These are phyloP conservation scores for Fusarium solani-melongenae DNA, from an alignment of 2,329 filamentous ascomycete species.

Conservation along the genomic window DNA sequence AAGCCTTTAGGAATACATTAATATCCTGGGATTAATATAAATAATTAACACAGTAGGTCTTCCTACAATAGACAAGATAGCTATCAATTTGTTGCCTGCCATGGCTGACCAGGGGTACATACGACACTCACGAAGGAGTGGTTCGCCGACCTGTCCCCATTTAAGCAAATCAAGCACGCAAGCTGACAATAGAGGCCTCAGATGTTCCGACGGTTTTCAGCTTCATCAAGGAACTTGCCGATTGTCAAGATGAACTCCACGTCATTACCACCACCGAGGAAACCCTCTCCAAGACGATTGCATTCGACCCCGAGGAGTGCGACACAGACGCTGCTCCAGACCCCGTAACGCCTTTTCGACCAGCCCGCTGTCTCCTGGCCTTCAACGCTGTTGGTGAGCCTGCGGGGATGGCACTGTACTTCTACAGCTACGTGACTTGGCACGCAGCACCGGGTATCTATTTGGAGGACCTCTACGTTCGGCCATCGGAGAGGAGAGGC, in stretches of 20 bases:
- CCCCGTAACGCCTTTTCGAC: not conserved
- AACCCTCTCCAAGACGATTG: not conserved
- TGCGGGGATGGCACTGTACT: conserved; percentile 5
- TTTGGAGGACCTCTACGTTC: conserved; percentile 2
- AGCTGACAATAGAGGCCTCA: not conserved
- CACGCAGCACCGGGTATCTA: conserved; percentile 1
- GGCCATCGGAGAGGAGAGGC: not conserved
- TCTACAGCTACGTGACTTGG: conserved; percentile 3
- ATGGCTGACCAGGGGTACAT: not conserved
- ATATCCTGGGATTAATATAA: not conserved
- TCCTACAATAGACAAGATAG: not conserved
- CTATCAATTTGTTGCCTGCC: no score
- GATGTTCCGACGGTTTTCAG: not conserved
- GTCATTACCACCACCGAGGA: not conserved
- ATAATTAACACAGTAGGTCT: not conserved
- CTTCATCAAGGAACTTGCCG: not conserved
- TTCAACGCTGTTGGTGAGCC: not conserved
- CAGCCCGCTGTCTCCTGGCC: not conserved
- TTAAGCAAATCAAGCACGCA: no score
- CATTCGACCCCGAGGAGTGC: not conserved
- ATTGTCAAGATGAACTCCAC: not conserved
- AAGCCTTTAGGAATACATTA: not conserved
- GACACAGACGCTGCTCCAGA: not conserved
- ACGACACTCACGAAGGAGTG: not conserved
- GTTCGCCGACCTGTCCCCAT: not conserved